Percentiles rank a stretch among this genome's conserved stretches.
These are phyloP conservation scores for Mycosphaerelloides madeirae DNA, from an alignment of 2,329 filamentous ascomycete genomes.

Conservation along the genomic window DNA sequence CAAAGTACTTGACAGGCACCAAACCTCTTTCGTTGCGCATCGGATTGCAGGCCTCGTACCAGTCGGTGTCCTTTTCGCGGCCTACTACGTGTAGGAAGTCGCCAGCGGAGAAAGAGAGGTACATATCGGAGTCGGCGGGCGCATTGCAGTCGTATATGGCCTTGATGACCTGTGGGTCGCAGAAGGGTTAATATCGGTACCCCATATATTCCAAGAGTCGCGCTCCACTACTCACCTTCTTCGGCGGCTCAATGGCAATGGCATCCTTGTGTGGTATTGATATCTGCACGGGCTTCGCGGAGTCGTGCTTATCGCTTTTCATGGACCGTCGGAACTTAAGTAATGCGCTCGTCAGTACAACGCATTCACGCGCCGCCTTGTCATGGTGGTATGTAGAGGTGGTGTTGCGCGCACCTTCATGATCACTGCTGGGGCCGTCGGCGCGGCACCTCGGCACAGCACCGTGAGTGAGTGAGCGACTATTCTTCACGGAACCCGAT, in stretches of 20 bases:
- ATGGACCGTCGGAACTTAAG: constrained; percentile 79
- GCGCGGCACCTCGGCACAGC: not conserved
- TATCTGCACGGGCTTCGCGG: constrained; percentile 61
- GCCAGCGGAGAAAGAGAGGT: constrained; percentile 87
- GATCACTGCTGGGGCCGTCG: constrained; percentile 5
- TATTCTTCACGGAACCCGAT: too few species aligned
- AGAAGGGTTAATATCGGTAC: not conserved
- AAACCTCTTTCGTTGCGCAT: constrained; percentile 82
- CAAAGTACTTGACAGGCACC: constrained; percentile 91
- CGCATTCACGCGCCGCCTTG: constrained; percentile 1
- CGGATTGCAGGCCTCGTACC: constrained; percentile 98
- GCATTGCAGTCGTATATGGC: constrained; percentile 91
- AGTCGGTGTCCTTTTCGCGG: constrained; percentile 87
- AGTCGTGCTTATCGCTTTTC: constrained; percentile 76
- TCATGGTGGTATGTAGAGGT: too few species aligned
- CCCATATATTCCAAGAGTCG: not conserved
- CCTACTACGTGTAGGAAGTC: constrained; percentile 98
- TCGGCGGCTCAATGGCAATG: constrained; percentile 82
- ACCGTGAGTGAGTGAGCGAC: not conserved
- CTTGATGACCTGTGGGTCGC: constrained; percentile 72
- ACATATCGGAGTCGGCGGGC: constrained; percentile 50
- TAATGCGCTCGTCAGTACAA: constrained; percentile 5
- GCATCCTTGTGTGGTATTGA: constrained; percentile 80
- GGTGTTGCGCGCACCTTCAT: constrained; percentile 18
- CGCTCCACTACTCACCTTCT: constrained; percentile 62